A percentile compares a stretch with the other conserved stretches of the same genome.
phyloP scores from a whole-genome alignment of 257 asterid species.

The Solanum ahanhuiri region DNA sequence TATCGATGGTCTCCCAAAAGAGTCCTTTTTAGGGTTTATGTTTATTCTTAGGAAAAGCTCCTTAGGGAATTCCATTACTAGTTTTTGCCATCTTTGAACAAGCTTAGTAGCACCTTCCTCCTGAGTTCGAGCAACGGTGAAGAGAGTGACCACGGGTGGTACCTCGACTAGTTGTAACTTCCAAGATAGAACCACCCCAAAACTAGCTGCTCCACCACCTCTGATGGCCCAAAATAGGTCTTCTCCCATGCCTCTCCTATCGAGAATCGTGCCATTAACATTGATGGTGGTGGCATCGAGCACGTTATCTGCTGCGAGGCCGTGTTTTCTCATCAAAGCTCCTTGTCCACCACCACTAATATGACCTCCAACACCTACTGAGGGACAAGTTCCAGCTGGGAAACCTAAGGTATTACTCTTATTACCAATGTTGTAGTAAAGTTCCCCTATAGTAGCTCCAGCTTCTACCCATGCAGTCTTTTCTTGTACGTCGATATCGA shows the following conservation, averaged over 20 bases:
- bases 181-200: conserved; percentile 44
- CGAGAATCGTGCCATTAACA: conserved; percentile 22
- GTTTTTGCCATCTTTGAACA: conserved; percentile 32
- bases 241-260: conserved; percentile 48
- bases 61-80: conserved; percentile 16
- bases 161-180: conserved; percentile 33
- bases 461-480: conserved; percentile 49
- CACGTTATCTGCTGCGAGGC: conserved; percentile 40
- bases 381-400: conserved; percentile 48
- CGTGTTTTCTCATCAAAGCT: conserved; percentile 32
- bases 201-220: conserved; percentile 67
- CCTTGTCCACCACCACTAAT: conserved; percentile 56
- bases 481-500: conserved; percentile 17
- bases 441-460: conserved; percentile 50
- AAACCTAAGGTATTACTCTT: conserved; percentile 28
- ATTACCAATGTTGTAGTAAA: conserved; percentile 30
- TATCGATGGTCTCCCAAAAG: not conserved
- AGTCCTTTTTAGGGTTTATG: conserved; percentile 6
- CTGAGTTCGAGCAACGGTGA: conserved; percentile 14
- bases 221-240: conserved; percentile 55
- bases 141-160: conserved; percentile 32
- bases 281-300: conserved; percentile 33
- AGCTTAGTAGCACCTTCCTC: conserved; percentile 16
- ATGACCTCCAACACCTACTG: conserved; percentile 55
- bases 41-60: conserved; percentile 40